Percentiles rank a stretch among this genome's conserved stretches.
Conservation (phyloP, 495 filamentous ascomycete species). For the Hyphodiscus hymeniophilus region DNA sequence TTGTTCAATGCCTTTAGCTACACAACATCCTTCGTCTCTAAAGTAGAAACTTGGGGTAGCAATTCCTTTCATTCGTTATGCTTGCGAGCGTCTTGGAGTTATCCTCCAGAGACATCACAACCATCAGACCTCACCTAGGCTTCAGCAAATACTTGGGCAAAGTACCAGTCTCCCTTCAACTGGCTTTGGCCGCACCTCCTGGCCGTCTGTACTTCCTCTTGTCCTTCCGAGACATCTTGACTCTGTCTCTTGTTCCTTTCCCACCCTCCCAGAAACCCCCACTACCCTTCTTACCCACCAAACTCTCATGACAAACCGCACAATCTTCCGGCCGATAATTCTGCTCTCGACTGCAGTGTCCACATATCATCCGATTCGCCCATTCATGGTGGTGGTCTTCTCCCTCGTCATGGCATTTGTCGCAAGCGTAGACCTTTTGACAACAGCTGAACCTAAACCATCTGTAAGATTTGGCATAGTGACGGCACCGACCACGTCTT, state of each 20-base stretch:
- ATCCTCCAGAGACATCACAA: no score
- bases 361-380: constrained; percentile 85
- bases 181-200: constrained; percentile 9
- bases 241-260: constrained; percentile 68
- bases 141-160: no score
- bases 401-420: constrained; percentile 71
- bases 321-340: constrained; percentile 76
- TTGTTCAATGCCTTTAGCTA: no score
- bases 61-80: no score
- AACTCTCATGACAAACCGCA: constrained; percentile 60
- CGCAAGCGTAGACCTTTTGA: constrained; percentile 61
- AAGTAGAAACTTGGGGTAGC: no score
- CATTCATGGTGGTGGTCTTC: constrained; percentile 73
- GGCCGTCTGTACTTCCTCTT: constrained; percentile 60
- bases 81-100: no score
- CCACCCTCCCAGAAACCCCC: constrained; percentile 87
- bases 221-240: constrained; percentile 65
- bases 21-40: no score
- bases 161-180: background rate
- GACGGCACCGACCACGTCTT: constrained; percentile 61
- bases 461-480: constrained; percentile 73
- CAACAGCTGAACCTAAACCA: constrained; percentile 73
- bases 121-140: no score
- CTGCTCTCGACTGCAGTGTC: constrained; percentile 76
- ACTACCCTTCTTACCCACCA: constrained; percentile 52